Base-by-base conservation (phyloP, 768 basidiomycete genomes). In the Neoboletus brunneissimus region DNA sequence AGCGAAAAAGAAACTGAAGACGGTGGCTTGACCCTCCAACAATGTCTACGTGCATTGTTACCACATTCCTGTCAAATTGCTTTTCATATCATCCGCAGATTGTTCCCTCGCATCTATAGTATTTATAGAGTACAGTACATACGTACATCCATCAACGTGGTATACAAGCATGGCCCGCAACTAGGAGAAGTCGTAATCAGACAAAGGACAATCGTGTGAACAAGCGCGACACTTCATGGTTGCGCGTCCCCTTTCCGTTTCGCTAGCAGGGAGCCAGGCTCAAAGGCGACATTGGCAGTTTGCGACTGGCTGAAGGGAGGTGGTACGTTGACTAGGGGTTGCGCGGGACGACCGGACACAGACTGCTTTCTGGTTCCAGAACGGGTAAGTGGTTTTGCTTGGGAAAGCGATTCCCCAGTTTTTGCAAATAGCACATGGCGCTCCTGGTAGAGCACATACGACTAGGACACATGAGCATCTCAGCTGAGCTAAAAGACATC, bases 381-480 rank as follows among this genome's bases (percentile, higher is more conserved):
- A 16, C 76, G 76, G 20, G 72, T 58, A 20, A 77, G 70, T 3
- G 67, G 60, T 50, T 74, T 75, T 25, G 64, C 62, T 51, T 72
- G 68, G n/a, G 64, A 54, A 32, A 58, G 59, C 3, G 9, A 11
- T 34, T 71, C 71, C 38, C 55, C 61, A 1, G 64, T 32, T 57
- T 64, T 71, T 29, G 71, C 59, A 88, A 78, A 55, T 22, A 72
- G 50, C 18, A 90, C 79, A 56, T 87, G 81, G 40, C 86, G 84
- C 66, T 92, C 91, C 72, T 92, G 91, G 64, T 87, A 79, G 20
- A 93, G 78, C 47, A 92, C 85, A 67, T 91, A 92, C 2, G 91
- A 93, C 90, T 93, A 57, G 20, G 55, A 44, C 52, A 54, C 50
- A 63, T 67, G 12, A 63, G 56, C 34, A 51, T 31, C 8, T 38